Evolutionary conservation across 208 protist species (phyloP).

Genomic region (Leishmania turanica): DNA sequence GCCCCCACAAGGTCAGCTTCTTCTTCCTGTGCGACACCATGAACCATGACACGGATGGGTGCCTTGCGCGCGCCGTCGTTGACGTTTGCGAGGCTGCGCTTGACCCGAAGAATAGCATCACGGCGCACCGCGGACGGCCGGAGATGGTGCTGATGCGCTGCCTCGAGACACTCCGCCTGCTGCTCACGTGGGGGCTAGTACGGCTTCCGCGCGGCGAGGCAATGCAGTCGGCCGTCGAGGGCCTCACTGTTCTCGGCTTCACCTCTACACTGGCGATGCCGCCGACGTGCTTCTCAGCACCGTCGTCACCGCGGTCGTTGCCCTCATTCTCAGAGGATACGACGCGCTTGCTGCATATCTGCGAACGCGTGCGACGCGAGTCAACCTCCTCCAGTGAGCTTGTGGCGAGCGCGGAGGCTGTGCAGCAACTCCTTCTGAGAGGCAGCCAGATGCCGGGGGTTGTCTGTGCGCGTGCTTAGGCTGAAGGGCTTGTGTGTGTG

Average conservation of each 20-base stretch:
- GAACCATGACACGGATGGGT: slow-evolving; percentile 23
- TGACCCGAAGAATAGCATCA: slow-evolving; percentile 18
- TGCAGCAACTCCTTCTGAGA: slow-evolving; percentile 1
- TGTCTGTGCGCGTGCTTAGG: neutral
- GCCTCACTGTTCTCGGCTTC: neutral
- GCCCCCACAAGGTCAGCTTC: slow-evolving; percentile 31
- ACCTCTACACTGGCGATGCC: neutral
- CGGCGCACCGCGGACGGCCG: slow-evolving; percentile 36
- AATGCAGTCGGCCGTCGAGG: neutral
- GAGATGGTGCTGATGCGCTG: slow-evolving; percentile 43
- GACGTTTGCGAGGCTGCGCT: slow-evolving; percentile 30
- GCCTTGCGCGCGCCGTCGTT: slow-evolving; percentile 17
- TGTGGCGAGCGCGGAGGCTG: slow-evolving; percentile 6
- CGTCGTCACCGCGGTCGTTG: neutral
- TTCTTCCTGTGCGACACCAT: slow-evolving; percentile 45
- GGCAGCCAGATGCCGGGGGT: neutral
- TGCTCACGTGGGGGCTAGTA: slow-evolving; percentile 36
- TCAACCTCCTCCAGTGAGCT: neutral
- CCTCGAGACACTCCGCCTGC: slow-evolving; percentile 37
- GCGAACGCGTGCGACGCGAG: slow-evolving; percentile 1
- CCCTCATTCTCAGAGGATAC: neutral
- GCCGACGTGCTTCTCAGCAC: neutral
- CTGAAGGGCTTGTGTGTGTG: neutral
- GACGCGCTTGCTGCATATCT: slow-evolving; percentile 1
- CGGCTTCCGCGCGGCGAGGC: slow-evolving; percentile 2